A percentile compares a stretch with the other conserved stretches of the same genome.
phyloP scores from a whole-genome alignment of 345 rosid genomes.

The Gossypium bickii region DNA sequence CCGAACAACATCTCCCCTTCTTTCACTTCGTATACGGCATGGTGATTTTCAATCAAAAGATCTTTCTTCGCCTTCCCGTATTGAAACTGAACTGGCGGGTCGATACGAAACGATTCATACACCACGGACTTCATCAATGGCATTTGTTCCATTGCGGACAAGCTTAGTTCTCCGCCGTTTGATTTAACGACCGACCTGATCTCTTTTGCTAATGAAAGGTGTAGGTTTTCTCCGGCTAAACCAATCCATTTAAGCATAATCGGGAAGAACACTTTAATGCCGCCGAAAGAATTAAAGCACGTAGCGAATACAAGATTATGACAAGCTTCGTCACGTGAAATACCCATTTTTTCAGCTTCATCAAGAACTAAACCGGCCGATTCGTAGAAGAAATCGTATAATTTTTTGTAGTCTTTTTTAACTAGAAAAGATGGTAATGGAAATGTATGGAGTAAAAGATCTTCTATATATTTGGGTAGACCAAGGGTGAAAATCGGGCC shows the following conservation, averaged over 20 bases:
- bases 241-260: conserved; percentile 64
- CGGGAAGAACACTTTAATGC: conserved; percentile 66
- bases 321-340: conserved; percentile 76
- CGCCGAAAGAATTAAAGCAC: conserved; percentile 88
- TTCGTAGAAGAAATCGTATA: conserved; percentile 66
- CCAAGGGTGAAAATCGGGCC: conserved; percentile 55
- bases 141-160: conserved; percentile 73
- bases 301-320: conserved; percentile 79
- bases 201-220: conserved; percentile 61
- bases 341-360: conserved; percentile 63
- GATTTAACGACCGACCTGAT: conserved; percentile 58
- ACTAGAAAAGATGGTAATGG: conserved; percentile 59
- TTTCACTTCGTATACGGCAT: conserved; percentile 62
- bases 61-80: conserved; percentile 70
- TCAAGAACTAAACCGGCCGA: conserved; percentile 50
- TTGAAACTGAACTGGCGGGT: conserved; percentile 78
- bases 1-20: conserved; percentile 80
- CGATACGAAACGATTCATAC: conserved; percentile 74
- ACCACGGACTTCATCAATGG: conserved; percentile 73
- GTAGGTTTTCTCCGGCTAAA: conserved; percentile 57
- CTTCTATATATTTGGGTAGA: conserved; percentile 53
- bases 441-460: conserved; percentile 46
- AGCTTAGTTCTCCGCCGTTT: conserved; percentile 63
- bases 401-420: conserved; percentile 61
- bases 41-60: conserved; percentile 70